Conservation (phyloP, 495 filamentous ascomycete species). For the Hyaloscypha hepaticicola region DNA sequence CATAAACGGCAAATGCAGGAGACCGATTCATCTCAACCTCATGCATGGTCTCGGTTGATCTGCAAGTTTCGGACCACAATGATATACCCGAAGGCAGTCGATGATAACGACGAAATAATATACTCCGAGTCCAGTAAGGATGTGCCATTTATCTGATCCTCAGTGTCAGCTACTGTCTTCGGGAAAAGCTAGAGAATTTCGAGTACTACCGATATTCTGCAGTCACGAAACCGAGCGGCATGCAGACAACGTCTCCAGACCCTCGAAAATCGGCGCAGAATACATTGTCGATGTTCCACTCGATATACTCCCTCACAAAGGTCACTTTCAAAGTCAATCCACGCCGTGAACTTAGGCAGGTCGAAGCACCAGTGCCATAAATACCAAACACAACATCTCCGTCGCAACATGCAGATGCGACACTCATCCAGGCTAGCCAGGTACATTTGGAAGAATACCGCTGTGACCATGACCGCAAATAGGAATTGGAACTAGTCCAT, state of each 20-base stretch:
- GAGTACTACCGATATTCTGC: conserved; percentile 54
- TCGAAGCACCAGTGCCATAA: conserved; percentile 27
- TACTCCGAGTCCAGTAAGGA: conserved; percentile 49
- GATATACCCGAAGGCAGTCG: not conserved
- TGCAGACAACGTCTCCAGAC: conserved; percentile 36
- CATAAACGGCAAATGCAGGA: not conserved
- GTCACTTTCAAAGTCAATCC: conserved; percentile 16
- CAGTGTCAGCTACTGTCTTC: not conserved
- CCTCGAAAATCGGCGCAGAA: conserved; percentile 39
- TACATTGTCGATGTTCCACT: conserved; percentile 49
- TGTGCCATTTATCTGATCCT: conserved; percentile 41
- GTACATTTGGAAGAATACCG: conserved; percentile 33
- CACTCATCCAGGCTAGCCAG: conserved; percentile 5
- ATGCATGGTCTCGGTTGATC: not conserved
- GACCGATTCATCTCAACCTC: not conserved
- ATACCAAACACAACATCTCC: conserved; percentile 7
- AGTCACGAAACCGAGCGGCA: conserved; percentile 50
- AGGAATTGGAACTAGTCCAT: not conserved
- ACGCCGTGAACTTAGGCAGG: not conserved
- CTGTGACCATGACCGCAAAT: conserved; percentile 23
- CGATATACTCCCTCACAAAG: conserved; percentile 37
- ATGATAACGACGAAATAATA: conserved; percentile 12
- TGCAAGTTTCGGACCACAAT: not conserved
- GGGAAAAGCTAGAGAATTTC: not conserved
- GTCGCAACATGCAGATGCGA: conserved; percentile 3